phyloP scores from a whole-genome alignment of 208 protist genomes.

The Phytomonas francai region DNA sequence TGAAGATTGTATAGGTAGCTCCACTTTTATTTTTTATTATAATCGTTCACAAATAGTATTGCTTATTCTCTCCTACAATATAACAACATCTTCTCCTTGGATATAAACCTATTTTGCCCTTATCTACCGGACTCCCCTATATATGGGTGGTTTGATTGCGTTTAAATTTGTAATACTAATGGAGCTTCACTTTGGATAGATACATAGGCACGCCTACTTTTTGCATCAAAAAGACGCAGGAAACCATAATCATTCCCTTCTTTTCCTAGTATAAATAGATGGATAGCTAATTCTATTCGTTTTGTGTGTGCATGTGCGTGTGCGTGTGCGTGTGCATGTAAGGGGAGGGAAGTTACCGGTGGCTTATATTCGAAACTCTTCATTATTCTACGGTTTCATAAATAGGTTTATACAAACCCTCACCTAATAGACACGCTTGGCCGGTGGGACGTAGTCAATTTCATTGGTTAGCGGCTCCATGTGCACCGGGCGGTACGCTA shows the following conservation, averaged over 20 bases:
- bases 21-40: conserved; percentile 6
- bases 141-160: neutral
- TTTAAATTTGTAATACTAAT: neutral
- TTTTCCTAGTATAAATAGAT: neutral
- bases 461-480: conserved; percentile 90
- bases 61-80: neutral
- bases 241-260: neutral
- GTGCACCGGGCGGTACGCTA: conserved; percentile 93
- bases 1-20: neutral
- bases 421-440: conserved; percentile 86
- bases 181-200: neutral
- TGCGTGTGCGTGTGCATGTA: no score
- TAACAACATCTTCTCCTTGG: neutral
- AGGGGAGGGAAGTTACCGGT: no score
- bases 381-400: neutral
- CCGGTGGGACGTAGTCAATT: conserved; percentile 73
- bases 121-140: neutral
- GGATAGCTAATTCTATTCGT: neutral
- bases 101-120: neutral
- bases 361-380: neutral
- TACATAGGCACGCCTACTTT: no score
- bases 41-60: neutral
- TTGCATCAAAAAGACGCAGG: neutral
- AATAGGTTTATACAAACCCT: neutral
- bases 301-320: no score